Evolutionary conservation across 2,329 filamentous ascomycete species (phyloP).

Genomic region (Pseudocercospora vitis): DNA sequence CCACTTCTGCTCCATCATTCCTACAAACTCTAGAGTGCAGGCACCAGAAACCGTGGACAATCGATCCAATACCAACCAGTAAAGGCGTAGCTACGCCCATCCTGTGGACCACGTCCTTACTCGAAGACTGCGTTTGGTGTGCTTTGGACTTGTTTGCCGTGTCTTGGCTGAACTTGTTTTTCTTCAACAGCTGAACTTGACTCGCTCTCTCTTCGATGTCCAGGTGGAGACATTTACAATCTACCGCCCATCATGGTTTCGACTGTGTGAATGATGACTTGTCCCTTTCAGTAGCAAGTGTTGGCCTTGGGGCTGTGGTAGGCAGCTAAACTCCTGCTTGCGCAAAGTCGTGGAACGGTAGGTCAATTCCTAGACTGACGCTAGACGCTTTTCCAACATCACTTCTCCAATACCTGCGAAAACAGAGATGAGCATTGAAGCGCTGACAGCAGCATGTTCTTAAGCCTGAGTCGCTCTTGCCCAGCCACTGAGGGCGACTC

Average conservation of each 20-base stretch:
- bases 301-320: too few relatives aligned
- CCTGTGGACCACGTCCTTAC: slow-evolving; percentile 12
- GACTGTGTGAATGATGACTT: background rate
- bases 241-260: background rate
- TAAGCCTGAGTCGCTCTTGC: too few relatives aligned
- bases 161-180: background rate
- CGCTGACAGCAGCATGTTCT: too few relatives aligned
- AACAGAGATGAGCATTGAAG: too few relatives aligned
- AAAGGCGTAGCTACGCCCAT: slow-evolving; percentile 26
- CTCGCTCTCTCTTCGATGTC: background rate
- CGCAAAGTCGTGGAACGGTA: too few relatives aligned
- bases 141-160: slow-evolving; percentile 27
- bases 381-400: too few relatives aligned
- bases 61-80: slow-evolving; percentile 31
- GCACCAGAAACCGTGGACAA: slow-evolving; percentile 28
- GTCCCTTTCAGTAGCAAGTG: too few relatives aligned
- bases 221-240: too few relatives aligned
- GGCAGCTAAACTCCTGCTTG: too few relatives aligned
- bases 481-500: too few relatives aligned
- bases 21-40: slow-evolving; percentile 27
- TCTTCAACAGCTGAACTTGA: background rate
- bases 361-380: too few relatives aligned
- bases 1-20: slow-evolving; percentile 38
- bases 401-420: too few relatives aligned
- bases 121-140: slow-evolving; percentile 32